Evolutionary conservation across 495 filamentous ascomycete species (phyloP), one percentile per base, ranked within the genome.

Genomic region (Aspergillus biplanus): DNA sequence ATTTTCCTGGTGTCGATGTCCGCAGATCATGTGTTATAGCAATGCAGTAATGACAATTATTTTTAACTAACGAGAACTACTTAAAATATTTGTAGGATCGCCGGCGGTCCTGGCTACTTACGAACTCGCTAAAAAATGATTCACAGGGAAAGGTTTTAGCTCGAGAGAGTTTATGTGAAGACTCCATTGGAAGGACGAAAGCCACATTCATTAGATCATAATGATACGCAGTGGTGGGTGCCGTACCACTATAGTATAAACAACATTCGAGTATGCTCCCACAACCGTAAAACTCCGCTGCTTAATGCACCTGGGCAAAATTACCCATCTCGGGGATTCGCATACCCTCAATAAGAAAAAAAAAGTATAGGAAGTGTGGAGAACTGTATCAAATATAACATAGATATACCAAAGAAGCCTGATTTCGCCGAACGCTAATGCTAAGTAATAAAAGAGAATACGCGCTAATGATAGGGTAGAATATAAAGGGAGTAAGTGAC

Each of bases 41-140:
- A 65, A 65, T 46, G 63, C 63, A 65, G 34, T 65, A 61, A 65
- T 61, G 63, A 65, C 39, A 58, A 39, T 35, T 33, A 27, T 27
- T 18, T 48, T 48, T 49, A 35, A 11, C 4, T 44, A 13, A 44
- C n/a, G 39, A 13, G 39, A 44, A 44, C 21, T 27, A 27, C 21
- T 27, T 27, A 27, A 27, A 27, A 27, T 27, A 1, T 27, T 27
- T 27, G 21, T 27, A 27, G 21, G 21, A 27, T 1, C 21, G 2
- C 21, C 21, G 21, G 21, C 21, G 21, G 21, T 27, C 21, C 21
- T 27, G 21, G 21, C 21, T 27, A 27, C 2, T 27, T 1, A 27
- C 21, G 21, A 27, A 27, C 21, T 27, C 21, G 21, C 21, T 27
- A 27, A 27, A 27, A 27, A 27, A 27, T 1, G 21, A 27, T 27